Evolutionary conservation across 108 stramenopile genomes (phyloP).

Genomic region (Discostella pseudostelligera): DNA sequence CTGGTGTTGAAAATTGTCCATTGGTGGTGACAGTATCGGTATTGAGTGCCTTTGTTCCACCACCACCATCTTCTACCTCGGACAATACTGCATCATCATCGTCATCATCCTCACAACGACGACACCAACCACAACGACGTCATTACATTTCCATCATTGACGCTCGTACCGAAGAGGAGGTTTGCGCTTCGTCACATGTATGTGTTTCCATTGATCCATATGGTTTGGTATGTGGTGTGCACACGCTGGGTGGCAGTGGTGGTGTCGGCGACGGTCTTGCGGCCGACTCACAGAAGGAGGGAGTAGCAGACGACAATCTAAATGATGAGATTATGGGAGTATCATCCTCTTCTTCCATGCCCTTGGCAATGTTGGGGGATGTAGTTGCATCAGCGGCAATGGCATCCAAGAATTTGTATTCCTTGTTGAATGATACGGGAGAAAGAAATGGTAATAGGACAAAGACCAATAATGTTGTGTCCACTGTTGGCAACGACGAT

Average conservation of each 20-base stretch:
- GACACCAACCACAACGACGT: conserved; percentile 6
- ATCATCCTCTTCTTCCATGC: conserved; percentile 31
- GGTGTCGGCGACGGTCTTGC: not conserved
- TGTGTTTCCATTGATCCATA: conserved; percentile 60
- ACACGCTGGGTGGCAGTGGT: conserved; percentile 50
- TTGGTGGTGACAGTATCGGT: conserved; percentile 59
- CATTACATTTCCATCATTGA: conserved; percentile 55
- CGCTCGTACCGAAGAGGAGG: conserved; percentile 67
- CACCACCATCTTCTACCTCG: no score
- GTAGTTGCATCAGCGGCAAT: conserved; percentile 31
- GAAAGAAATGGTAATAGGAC: not conserved
- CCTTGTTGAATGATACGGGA: conserved; percentile 19
- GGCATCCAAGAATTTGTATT: conserved; percentile 36
- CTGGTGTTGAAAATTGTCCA: conserved; percentile 53
- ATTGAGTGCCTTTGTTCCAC: conserved; percentile 31
- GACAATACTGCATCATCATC: conserved; percentile 8
- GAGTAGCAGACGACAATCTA: conserved; percentile 12
- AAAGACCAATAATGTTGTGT: not conserved
- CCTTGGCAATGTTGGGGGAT: conserved; percentile 43
- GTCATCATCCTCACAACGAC: not conserved
- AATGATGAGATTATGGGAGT: conserved; percentile 1
- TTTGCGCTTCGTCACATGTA: conserved; percentile 57
- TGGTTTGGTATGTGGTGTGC: conserved; percentile 56
- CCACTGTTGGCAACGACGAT: conserved; percentile 2
- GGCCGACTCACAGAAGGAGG: conserved; percentile 6